These are phyloP conservation scores for barley (Hordeum vulgare) DNA, from an alignment of 176 grass and related monocot species.

Conservation along the genomic window MorexV3_pseudomolecules_assembly NC_058519.1:11816241-11816740, in stretches of 20 bases:
- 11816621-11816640: constrained; percentile 59
- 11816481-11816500: constrained; percentile 15
- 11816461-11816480: constrained; percentile 31
- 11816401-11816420: constrained; percentile 97
- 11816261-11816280: constrained; percentile 77
- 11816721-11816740: constrained; percentile 77
- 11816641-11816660: constrained; percentile 58
- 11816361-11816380: constrained; percentile 61
- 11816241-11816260: constrained; percentile 85
- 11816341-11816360: constrained; percentile 75
- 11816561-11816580: constrained; percentile 58
- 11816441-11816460: constrained; percentile 80
- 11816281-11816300: constrained; percentile 51
- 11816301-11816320: constrained; percentile 26
- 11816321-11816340: constrained; percentile 56
- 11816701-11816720: constrained; percentile 73
- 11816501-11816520: neutral
- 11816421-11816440: constrained; percentile 80
- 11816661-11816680: constrained; percentile 66
- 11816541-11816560: constrained; percentile 95
- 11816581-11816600: constrained; percentile 51
- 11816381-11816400: constrained; percentile 79
- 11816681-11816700: constrained; percentile 61
- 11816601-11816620: constrained; percentile 84
- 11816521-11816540: constrained; percentile 71